These are phyloP conservation scores for Sapria himalayana DNA, from an alignment of 345 rosid species.

Conservation along the genomic window DNA sequence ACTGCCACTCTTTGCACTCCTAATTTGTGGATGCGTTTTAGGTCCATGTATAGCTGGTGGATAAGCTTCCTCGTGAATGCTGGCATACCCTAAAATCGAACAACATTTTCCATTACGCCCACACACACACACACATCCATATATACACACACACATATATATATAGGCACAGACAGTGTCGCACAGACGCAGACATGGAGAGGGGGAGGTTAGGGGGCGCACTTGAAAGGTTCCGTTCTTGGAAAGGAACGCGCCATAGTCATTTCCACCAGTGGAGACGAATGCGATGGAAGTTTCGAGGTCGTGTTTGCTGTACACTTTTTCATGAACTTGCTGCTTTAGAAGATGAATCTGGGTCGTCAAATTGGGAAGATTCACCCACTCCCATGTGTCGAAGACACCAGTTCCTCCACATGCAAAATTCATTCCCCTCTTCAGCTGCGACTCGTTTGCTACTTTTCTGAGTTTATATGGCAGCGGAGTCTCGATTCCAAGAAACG, in stretches of 20 bases:
- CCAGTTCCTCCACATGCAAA: conserved; percentile 37
- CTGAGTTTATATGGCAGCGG: conserved; percentile 14
- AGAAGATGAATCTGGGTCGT: conserved; percentile 20
- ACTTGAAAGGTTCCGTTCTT: conserved; percentile 11
- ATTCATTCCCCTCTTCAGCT: conserved; percentile 16
- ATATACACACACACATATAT: background rate
- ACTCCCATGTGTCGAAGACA: conserved; percentile 17
- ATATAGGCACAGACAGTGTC: too few relatives aligned
- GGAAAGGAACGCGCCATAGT: conserved; percentile 13
- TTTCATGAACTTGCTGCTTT: conserved; percentile 10
- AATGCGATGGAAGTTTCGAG: conserved; percentile 21
- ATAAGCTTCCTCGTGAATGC: conserved; percentile 6
- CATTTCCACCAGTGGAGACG: conserved; percentile 25
- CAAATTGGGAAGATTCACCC: conserved; percentile 23
- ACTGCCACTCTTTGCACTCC: conserved; percentile 14
- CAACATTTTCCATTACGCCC: too few relatives aligned
- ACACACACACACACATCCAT: background rate
- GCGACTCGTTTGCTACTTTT: conserved; percentile 4
- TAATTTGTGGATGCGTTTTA: conserved; percentile 7
- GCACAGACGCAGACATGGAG: too few relatives aligned
- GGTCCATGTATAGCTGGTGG: conserved; percentile 7
- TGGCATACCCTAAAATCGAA: conserved; percentile 3
- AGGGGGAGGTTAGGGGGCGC: too few relatives aligned
- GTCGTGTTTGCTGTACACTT: conserved; percentile 10
- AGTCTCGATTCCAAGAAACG: conserved; percentile 12